phyloP scores from a whole-genome alignment of 1,139 yeast genomes.

The Yamadazyma diddensiae region DNA sequence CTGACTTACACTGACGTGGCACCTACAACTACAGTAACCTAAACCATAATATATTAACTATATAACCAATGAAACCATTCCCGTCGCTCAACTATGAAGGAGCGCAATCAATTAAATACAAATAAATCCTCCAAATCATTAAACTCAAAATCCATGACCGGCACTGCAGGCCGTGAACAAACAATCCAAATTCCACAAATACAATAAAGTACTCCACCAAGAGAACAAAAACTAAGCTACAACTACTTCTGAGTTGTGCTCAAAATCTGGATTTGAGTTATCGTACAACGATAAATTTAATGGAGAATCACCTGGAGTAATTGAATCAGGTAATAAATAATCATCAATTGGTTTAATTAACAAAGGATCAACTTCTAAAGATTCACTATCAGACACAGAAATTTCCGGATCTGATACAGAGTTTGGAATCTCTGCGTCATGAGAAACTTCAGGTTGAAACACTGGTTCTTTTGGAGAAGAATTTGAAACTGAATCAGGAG shows the following conservation, averaged over 20 bases:
- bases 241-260: constrained; percentile 54
- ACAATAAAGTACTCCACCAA: constrained; percentile 5
- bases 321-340: constrained; percentile 21
- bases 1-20: too few relatives aligned
- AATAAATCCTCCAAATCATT: constrained; percentile 12
- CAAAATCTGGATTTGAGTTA: constrained; percentile 32
- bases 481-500: too few relatives aligned
- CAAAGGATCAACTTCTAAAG: too few relatives aligned
- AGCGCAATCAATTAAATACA: constrained; percentile 16
- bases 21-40: too few relatives aligned
- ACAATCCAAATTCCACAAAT: constrained; percentile 3
- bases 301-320: constrained; percentile 6
- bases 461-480: too few relatives aligned
- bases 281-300: constrained; percentile 2
- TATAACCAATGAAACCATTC: constrained; percentile 3
- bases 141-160: constrained; percentile 14
- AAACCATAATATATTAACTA: constrained; percentile 2
- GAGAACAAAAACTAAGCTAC: constrained; percentile 18
- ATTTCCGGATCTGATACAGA: too few relatives aligned
- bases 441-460: too few relatives aligned
- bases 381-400: too few relatives aligned
- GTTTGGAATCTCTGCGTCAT: too few relatives aligned
- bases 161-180: constrained; percentile 17
- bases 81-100: constrained; percentile 18
- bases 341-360: too few relatives aligned